Evolutionary conservation across 1,284 basidiomycete species (phyloP).

Genomic region (Leccinum huronense): DNA sequence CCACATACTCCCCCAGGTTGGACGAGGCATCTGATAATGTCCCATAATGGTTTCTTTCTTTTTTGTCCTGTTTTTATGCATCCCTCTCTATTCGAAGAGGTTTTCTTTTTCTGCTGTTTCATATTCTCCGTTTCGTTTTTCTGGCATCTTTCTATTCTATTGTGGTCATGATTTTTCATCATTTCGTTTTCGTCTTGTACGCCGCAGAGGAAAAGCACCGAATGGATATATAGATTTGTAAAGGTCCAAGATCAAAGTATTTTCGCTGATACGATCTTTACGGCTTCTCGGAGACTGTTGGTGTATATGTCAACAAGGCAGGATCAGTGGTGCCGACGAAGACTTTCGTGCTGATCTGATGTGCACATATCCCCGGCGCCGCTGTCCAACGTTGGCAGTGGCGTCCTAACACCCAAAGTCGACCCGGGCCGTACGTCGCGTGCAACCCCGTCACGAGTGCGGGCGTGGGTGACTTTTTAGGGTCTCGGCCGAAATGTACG

Average conservation of each 20-base stretch:
- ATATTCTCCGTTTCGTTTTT: background rate
- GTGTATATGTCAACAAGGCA: background rate
- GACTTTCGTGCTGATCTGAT: background rate
- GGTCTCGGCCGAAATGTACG: background rate
- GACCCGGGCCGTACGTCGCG: background rate
- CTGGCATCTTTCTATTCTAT: background rate
- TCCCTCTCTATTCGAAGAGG: background rate
- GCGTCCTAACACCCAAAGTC: background rate
- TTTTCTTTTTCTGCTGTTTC: background rate
- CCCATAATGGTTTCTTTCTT: slow-evolving; percentile 11
- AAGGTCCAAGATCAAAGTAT: background rate
- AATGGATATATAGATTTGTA: slow-evolving; percentile 1
- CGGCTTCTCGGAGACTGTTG: background rate
- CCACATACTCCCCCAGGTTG: background rate
- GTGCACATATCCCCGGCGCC: background rate
- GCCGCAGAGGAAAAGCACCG: background rate
- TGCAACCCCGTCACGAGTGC: background rate
- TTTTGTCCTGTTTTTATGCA: background rate
- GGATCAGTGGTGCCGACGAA: background rate
- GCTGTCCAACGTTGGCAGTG: background rate
- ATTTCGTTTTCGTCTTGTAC: background rate
- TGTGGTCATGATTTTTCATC: background rate
- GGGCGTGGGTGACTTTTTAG: background rate
- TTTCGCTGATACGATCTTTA: no score
- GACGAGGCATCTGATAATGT: slow-evolving; percentile 6